These are phyloP conservation scores for Cladosporium sphaerospermum DNA, from an alignment of 2,329 filamentous ascomycete species.

Conservation along the genomic window DNA sequence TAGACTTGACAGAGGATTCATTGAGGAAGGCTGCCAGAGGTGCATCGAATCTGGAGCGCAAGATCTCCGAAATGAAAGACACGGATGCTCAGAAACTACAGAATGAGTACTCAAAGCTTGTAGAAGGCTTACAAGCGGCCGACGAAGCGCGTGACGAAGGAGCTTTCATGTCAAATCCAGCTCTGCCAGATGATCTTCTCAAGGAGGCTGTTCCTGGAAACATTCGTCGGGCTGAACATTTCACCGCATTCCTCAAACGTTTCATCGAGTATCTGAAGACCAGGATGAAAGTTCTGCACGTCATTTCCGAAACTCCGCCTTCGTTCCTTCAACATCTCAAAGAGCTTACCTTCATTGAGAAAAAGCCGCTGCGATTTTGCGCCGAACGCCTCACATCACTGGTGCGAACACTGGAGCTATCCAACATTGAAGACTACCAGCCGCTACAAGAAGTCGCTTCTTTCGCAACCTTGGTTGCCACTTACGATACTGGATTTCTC, in stretches of 20 bases:
- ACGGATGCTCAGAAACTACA: slow-evolving; percentile 92
- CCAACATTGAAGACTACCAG: slow-evolving; percentile 97
- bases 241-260: slow-evolving; percentile 86
- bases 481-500: slow-evolving; percentile 93
- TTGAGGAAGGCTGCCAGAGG: slow-evolving; percentile 84
- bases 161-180: slow-evolving; percentile 95
- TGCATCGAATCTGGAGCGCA: slow-evolving; percentile 82
- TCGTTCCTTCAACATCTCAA: slow-evolving; percentile 90
- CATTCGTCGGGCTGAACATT: slow-evolving; percentile 91
- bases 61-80: slow-evolving; percentile 90
- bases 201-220: slow-evolving; percentile 96
- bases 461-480: slow-evolving; percentile 91
- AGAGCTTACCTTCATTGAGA: slow-evolving; percentile 95
- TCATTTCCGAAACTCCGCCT: slow-evolving; percentile 92
- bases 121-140: slow-evolving; percentile 81
- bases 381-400: slow-evolving; percentile 91
- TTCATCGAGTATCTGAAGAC: slow-evolving; percentile 97
- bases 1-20: slow-evolving; percentile 93
- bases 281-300: slow-evolving; percentile 94
- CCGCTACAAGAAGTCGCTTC: slow-evolving; percentile 95
- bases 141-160: slow-evolving; percentile 90
- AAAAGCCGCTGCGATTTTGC: slow-evolving; percentile 90
- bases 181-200: slow-evolving; percentile 83
- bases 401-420: slow-evolving; percentile 88
- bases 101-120: slow-evolving; percentile 89